Base-by-base conservation (phyloP, 768 basidiomycete genomes). In the Rubroboletus satanas region DNA sequence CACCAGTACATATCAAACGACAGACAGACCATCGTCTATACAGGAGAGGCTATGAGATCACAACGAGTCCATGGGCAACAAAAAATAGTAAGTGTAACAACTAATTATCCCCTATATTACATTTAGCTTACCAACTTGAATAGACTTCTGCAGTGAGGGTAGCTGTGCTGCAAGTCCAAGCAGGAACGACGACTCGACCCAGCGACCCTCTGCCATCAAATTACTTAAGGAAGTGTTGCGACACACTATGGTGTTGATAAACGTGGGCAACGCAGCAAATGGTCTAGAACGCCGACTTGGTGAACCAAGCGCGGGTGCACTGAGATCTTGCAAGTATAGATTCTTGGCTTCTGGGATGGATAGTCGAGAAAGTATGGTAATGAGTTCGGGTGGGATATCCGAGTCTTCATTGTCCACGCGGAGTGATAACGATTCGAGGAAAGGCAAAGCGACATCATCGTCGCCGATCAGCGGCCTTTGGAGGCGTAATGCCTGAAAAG, bases 381-480 rank as follows among this genome's bases (percentile, higher is more conserved):
- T 66, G 29, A 88, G 74, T 62, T 87, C 86, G 46, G 78, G 78
- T 37, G 85, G 84, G 42, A 87, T 81, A 62, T 86, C 82, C 44
- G 84, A 80, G 58, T 86, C 83, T 29, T 69, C 70, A 26, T 78
- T 76, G 60, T 80, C 77, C 50, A 84, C 76, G 36, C 72, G 64
- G 21, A 88, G 68, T 36, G 77, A 76, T 28, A 88, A 72, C 29
- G 69, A 69, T 37, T 67, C 65, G 37, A 88, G 77, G 46, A 58
- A 65, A 11, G 78, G 77, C n/a, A 88, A 71, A 23, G 66, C 52
- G 23, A 83, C 68, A 42, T 49, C 67, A 60, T 52, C 67, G 60
- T 48, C 69, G 66, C 64, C 55, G 59, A 67, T 57, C 63, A 63
- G n/a, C 3, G n/a, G 47, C 31, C 45, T 48, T 51, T 15, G 60